Conservation (phyloP, 2,329 filamentous ascomycete species). For the Chaetomium sp. region DNA sequence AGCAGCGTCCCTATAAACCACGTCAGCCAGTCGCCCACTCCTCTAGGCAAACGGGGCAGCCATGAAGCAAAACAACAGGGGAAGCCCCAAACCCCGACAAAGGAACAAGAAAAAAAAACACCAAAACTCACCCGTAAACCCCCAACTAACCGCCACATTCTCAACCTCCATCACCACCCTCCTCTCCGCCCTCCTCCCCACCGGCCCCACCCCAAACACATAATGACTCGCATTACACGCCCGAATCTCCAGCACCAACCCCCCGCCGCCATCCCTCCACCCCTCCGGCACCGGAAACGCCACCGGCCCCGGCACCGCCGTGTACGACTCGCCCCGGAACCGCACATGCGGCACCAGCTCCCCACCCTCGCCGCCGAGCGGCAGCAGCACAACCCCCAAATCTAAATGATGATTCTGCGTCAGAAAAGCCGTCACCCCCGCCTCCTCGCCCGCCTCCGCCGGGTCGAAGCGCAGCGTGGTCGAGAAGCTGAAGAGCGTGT, state of each 20-base stretch:
- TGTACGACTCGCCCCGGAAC: slow-evolving; percentile 48
- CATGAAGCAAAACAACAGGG: background rate
- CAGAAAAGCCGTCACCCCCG: slow-evolving; percentile 56
- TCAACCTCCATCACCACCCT: slow-evolving; percentile 40
- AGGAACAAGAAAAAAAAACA: background rate
- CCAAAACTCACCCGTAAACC: slow-evolving; percentile 43
- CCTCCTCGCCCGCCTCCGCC: slow-evolving; percentile 47
- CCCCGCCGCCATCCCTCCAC: slow-evolving; percentile 39
- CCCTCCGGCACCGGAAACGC: slow-evolving; percentile 43
- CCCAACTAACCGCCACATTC: slow-evolving; percentile 46
- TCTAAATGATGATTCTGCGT: slow-evolving; percentile 57
- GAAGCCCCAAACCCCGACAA: background rate
- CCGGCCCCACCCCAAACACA: slow-evolving; percentile 43
- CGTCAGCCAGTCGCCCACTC: background rate
- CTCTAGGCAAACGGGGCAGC: background rate
- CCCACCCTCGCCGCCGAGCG: slow-evolving; percentile 29
- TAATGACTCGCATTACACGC: slow-evolving; percentile 52
- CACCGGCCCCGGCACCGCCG: slow-evolving; percentile 43
- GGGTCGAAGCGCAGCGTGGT: slow-evolving; percentile 51
- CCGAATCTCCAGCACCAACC: slow-evolving; percentile 47
- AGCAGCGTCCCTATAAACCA: slow-evolving; percentile 49
- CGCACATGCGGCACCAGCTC: slow-evolving; percentile 46
- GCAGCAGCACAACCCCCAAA: slow-evolving; percentile 46
- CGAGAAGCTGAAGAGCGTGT: slow-evolving; percentile 56
- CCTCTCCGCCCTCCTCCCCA: slow-evolving; percentile 38